phyloP scores from a whole-genome alignment of 768 basidiomycete species.

The Plicaturopsis crispa region DNA sequence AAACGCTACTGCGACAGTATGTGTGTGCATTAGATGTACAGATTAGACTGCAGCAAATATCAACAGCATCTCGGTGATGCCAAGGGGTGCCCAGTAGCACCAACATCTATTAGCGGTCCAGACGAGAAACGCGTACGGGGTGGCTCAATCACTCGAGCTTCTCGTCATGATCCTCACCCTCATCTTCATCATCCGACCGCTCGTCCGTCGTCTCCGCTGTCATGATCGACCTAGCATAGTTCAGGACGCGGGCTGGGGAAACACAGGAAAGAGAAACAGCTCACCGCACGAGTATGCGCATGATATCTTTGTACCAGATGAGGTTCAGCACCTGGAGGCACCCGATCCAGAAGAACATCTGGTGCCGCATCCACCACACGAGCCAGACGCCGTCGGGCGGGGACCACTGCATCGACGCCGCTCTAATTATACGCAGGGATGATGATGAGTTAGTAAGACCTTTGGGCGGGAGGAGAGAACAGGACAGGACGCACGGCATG shows the following conservation, averaged over 20 bases:
- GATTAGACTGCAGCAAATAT: no score
- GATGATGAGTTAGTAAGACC: no score
- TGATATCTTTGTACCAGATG: conserved; percentile 90
- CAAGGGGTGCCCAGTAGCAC: no score
- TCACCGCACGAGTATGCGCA: conserved; percentile 68
- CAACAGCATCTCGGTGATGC: no score
- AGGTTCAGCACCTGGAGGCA: conserved; percentile 80
- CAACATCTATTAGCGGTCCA: no score
- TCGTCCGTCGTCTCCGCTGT: conserved; percentile 51
- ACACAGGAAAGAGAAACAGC: conserved; percentile 16
- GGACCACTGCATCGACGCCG: conserved; percentile 46
- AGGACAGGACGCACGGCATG: conserved; percentile 52
- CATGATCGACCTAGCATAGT: conserved; percentile 39
- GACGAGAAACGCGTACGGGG: no score
- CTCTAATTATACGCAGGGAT: conserved; percentile 27
- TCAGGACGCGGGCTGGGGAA: conserved; percentile 7
- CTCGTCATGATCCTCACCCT: conserved; percentile 30
- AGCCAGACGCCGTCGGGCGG: conserved; percentile 64
- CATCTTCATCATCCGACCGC: conserved; percentile 74
- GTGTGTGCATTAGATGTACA: no score
- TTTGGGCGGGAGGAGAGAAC: conserved; percentile 4
- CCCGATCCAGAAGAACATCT: conserved; percentile 68
- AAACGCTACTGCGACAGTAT: no score
- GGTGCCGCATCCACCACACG: conserved; percentile 71
- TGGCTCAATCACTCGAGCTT: conserved; percentile 11